phyloP scores from a whole-genome alignment of 805 yeast species.

The Candida anglica region DNA sequence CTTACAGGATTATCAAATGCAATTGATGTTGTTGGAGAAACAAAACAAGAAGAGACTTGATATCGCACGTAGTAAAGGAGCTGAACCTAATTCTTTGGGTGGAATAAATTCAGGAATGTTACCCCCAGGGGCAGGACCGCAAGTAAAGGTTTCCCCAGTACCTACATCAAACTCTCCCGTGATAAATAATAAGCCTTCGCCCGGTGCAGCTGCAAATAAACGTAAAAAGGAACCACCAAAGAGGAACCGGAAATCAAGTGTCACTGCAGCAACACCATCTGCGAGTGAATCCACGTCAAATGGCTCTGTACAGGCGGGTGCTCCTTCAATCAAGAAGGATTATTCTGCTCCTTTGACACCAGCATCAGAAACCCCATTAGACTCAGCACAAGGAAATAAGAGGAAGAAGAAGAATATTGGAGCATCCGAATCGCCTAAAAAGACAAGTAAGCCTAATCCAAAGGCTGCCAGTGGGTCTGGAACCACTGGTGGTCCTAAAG shows the following conservation, averaged over 20 bases:
- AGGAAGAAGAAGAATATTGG: slow-evolving; percentile 26
- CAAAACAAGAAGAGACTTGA: slow-evolving; percentile 70
- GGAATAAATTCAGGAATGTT: slow-evolving; percentile 16
- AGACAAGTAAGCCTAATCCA: slow-evolving; percentile 10
- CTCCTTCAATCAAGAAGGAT: no score
- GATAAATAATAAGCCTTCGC: slow-evolving; percentile 31
- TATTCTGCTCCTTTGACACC: slow-evolving; percentile 38
- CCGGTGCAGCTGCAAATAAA: slow-evolving; percentile 14
- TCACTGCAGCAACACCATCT: slow-evolving; percentile 6
- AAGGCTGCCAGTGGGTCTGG: background rate
- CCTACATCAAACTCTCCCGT: slow-evolving; percentile 28
- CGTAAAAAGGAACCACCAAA: slow-evolving; percentile 30
- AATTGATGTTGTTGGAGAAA: slow-evolving; percentile 67
- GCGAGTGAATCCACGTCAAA: background rate
- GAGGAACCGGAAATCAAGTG: slow-evolving; percentile 30
- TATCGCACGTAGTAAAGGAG: slow-evolving; percentile 40
- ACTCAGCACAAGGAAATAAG: slow-evolving; percentile 11
- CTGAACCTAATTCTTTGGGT: slow-evolving; percentile 11
- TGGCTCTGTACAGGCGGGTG: no score
- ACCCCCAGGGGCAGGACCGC: slow-evolving; percentile 16
- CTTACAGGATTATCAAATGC: slow-evolving; percentile 78
- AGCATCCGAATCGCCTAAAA: slow-evolving; percentile 34
- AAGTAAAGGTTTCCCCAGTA: slow-evolving; percentile 16
- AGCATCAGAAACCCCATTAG: slow-evolving; percentile 31
- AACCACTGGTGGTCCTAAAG: slow-evolving; percentile 13